phyloP scores from a whole-genome alignment of 148 eudicot species.

The Vaccinium macrocarpon region DNA sequence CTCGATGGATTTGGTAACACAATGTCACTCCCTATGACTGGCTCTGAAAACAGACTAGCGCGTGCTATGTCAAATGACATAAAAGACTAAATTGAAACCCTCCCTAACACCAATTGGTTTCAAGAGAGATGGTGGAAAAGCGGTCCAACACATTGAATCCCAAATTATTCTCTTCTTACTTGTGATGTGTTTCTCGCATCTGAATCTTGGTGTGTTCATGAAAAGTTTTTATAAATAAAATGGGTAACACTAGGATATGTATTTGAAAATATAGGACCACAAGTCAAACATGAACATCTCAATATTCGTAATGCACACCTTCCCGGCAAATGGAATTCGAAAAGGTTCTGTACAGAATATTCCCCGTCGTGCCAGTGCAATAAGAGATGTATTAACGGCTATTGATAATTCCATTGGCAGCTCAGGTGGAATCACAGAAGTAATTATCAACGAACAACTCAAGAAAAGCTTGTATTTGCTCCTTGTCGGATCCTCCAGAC shows the following conservation, averaged over 20 bases:
- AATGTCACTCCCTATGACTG: neutral
- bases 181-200: neutral
- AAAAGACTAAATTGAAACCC: too few relatives aligned
- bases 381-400: slow-evolving; percentile 97
- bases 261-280: neutral
- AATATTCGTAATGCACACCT: slow-evolving; percentile 42
- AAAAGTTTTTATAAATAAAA: neutral
- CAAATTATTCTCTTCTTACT: neutral
- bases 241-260: neutral
- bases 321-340: slow-evolving; percentile 97
- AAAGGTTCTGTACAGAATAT: slow-evolving; percentile 98
- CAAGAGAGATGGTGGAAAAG: too few relatives aligned
- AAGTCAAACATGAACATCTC: neutral
- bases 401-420: slow-evolving; percentile 98
- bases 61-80: too few relatives aligned
- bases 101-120: too few relatives aligned
- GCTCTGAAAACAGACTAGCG: too few relatives aligned
- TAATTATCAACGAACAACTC: slow-evolving; percentile 92
- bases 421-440: slow-evolving; percentile 98
- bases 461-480: slow-evolving; percentile 94
- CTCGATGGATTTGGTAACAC: neutral
- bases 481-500: slow-evolving; percentile 95
- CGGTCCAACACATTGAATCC: too few relatives aligned
- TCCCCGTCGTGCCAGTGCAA: slow-evolving; percentile 88
- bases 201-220: neutral